Percentiles rank a stretch among this genome's conserved stretches.
phyloP scores from a whole-genome alignment of 805 yeast species.

The Ascoidea tarda region DNA sequence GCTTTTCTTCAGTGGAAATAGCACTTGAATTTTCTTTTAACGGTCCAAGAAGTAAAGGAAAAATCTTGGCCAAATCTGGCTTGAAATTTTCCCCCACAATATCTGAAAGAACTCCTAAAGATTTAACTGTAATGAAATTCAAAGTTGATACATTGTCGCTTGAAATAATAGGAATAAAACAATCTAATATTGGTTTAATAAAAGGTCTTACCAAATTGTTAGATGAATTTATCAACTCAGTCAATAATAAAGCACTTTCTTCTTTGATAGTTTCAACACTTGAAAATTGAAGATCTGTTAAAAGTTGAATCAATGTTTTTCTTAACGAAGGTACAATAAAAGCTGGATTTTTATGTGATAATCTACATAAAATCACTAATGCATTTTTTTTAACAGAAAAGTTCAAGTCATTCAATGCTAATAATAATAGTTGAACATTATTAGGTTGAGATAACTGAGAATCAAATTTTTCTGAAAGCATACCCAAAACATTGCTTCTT shows the following conservation, averaged over 20 bases:
- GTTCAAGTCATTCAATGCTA: conserved; percentile 83
- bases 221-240: conserved; percentile 64
- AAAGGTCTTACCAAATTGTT: conserved; percentile 81
- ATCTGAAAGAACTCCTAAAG: conserved; percentile 78
- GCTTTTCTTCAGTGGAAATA: conserved; percentile 62
- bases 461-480: conserved; percentile 67
- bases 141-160: conserved; percentile 65
- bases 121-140: conserved; percentile 71
- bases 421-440: conserved; percentile 69
- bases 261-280: conserved; percentile 66
- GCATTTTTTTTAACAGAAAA: conserved; percentile 74
- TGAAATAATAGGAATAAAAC: conserved; percentile 47
- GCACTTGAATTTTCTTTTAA: conserved; percentile 70
- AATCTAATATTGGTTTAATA: conserved; percentile 80
- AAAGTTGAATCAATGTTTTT: conserved; percentile 69
- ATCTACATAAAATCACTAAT: conserved; percentile 66
- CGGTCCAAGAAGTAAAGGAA: conserved; percentile 80
- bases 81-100: conserved; percentile 81
- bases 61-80: conserved; percentile 56
- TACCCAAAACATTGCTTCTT: conserved; percentile 60
- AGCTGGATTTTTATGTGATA: conserved; percentile 84
- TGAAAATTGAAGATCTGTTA: conserved; percentile 78
- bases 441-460: conserved; percentile 92
- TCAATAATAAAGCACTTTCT: conserved; percentile 67
- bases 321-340: conserved; percentile 88